Base-by-base conservation (phyloP, 192 early-diverging fungal species). In the Phlyctochytrium planicorne region DNA sequence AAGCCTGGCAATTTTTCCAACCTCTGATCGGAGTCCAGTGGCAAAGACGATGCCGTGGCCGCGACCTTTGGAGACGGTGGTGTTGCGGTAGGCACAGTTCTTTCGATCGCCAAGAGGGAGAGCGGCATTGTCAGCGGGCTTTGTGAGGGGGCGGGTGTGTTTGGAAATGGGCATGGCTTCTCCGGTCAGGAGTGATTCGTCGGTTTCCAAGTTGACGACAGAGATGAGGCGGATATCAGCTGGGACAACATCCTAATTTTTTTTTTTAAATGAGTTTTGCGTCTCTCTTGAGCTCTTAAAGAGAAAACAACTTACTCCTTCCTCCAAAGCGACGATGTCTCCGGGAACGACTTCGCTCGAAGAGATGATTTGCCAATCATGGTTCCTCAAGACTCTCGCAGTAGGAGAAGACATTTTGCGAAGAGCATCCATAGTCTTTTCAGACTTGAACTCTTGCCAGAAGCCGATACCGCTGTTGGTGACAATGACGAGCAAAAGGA, bases 141-240 rank as follows among this genome's bases (percentile, higher is more conserved):
- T 63, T 25, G 89, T 85, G 55, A 90, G 84, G 0, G 74, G 75
- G 25, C 90, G 86, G 17, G 70, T 64, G 27, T 81, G 73, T 73
- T 94, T 94, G 40, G 77, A 75, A 29, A 93, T 82, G 4, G 87
- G 79, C 25, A 89, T 83, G 6, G 85, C 73, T 65, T 90, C 88
- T 30, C 94, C 94, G 17, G 94, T 93, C 40, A 95, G 75, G 56
- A 87, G 74, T 24, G 90, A 84, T 4, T 88, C 83, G 77, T 97
- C 94, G 65, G 94, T 87, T 68, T 79, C 74, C n/a, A 91, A 62
- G 61, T 93, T 90, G 36, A 90, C 77, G 2, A 89, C 88, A 68
- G 82, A 67, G 30, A 92, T 72, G 36, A 98, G 79, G 20, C 96
- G 86, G 66, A 93, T 77, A 76, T 98, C 96, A 0, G 96, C 96